phyloP scores from a whole-genome alignment of 768 basidiomycete species.

The Trametes sanguinea region DNA sequence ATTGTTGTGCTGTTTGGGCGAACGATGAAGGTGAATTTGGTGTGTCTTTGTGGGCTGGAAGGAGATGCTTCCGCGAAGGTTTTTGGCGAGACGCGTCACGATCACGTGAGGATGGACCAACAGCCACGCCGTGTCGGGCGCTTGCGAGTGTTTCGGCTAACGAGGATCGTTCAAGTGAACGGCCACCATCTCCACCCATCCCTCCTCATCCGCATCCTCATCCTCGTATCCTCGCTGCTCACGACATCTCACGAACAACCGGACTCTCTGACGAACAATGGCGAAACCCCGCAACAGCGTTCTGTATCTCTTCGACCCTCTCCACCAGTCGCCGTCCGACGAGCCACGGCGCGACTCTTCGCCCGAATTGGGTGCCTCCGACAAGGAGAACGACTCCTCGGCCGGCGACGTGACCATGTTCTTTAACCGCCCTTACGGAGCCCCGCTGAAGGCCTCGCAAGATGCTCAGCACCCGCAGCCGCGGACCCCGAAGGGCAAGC shows the following conservation, averaged over 20 bases:
- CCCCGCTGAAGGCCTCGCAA: slow-evolving; percentile 8
- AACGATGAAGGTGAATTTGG: background rate
- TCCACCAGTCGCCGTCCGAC: slow-evolving; percentile 22
- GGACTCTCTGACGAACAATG: slow-evolving; percentile 1
- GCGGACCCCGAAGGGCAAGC: slow-evolving; percentile 32
- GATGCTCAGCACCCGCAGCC: slow-evolving; percentile 10
- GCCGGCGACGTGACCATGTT: slow-evolving; percentile 33
- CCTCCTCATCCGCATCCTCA: background rate
- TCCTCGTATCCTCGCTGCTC: slow-evolving; percentile 1
- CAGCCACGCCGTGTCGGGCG: slow-evolving; percentile 9
- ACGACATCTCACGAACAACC: slow-evolving; percentile 16
- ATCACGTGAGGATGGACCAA: slow-evolving; percentile 11
- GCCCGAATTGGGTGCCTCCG: slow-evolving; percentile 33
- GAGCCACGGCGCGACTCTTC: slow-evolving; percentile 33
- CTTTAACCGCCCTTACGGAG: slow-evolving; percentile 33
- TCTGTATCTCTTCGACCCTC: slow-evolving; percentile 37
- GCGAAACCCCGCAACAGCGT: slow-evolving; percentile 36
- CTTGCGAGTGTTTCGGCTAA: slow-evolving; percentile 6
- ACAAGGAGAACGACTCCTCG: slow-evolving; percentile 37
- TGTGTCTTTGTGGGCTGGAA: background rate
- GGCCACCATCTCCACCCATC: background rate
- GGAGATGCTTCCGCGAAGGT: slow-evolving; percentile 5
- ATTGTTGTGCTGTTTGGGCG: too few relatives aligned
- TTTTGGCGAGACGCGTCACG: slow-evolving; percentile 7
- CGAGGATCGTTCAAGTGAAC: slow-evolving; percentile 12